Base-by-base conservation (phyloP, 495 filamentous ascomycete species). In the Penicillium samsonianum region DNA sequence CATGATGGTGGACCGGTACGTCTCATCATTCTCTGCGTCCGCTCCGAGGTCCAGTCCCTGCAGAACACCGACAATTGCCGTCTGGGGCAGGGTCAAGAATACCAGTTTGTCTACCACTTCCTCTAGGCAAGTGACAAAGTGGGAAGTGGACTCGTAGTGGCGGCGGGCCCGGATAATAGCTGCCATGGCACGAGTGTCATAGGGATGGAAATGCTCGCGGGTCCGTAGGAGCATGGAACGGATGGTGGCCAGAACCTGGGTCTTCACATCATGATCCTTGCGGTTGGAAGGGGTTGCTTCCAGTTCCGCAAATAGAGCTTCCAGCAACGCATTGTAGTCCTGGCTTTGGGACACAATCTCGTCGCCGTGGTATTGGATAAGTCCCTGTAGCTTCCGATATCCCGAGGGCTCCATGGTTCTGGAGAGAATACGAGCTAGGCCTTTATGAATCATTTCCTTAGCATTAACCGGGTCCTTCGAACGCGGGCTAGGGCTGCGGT, bases 381-480 rank as follows among this genome's bases (percentile, higher is more conserved):
- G 80, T 25, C 84, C 81, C 68, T 95, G 92, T 10, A 97, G 72
- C 58, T 94, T 91, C 48, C 92, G 86, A 74, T 96, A 96, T 50
- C 89, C 91, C 60, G 91, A 89, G 5, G 91, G 89, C 64, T 96
- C 92, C 35, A 96, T 82, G 7, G 82, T 83, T 58, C 83, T 80
- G 10, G 83, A 81, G 33, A 82, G 83, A 50, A 96, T 84, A 30
- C 88, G 87, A 20, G 81, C 76, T 59, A 95, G 90, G 47, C 88
- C 90, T 60, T 89, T 94, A 37, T 83, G 80, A 3, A 97, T 81
- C 30, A 95, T 77, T 37, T 81, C 76, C 33, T 73, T 67, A 1
- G 79, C 76, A 59, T 82, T 77, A 5, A 61, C 65, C 2, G 78
- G 73, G 61, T 83, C 77, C 50, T 80, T 74, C 2, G 75, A 72